Conservation (phyloP, 2,329 filamentous ascomycete species). For the Chrysosphaeria jannelii region DNA sequence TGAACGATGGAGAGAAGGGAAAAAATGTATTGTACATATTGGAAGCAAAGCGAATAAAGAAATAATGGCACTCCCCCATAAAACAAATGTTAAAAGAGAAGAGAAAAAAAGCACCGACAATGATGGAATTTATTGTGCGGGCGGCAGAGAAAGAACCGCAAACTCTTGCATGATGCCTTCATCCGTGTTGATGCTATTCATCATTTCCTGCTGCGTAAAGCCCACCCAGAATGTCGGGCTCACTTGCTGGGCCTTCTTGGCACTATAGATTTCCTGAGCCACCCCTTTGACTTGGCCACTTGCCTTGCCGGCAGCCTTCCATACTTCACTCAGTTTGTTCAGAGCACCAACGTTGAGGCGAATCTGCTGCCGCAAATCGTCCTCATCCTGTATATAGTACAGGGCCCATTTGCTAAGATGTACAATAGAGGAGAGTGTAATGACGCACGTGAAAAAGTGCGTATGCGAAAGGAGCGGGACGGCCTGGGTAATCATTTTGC, state of each 20-base stretch:
- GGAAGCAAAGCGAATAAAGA: too few relatives aligned
- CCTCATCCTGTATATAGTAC: constrained; percentile 29
- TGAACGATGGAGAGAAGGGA: too few relatives aligned
- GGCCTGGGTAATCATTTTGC: constrained; percentile 42
- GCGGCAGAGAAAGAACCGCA: too few relatives aligned
- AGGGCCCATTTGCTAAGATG: constrained; percentile 54
- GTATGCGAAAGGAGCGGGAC: constrained; percentile 43
- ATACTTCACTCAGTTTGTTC: constrained; percentile 34
- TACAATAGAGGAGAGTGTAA: constrained; percentile 52
- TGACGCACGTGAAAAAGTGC: constrained; percentile 57
- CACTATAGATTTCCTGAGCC: constrained; percentile 41
- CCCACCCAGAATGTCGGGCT: constrained; percentile 23
- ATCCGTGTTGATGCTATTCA: constrained; percentile 22
- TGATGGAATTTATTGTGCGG: too few relatives aligned
- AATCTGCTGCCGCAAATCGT: constrained; percentile 42
- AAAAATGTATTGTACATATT: too few relatives aligned
- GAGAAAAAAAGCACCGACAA: too few relatives aligned
- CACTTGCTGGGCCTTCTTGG: constrained; percentile 23
- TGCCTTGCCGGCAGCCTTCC: constrained; percentile 40
- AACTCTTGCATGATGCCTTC: constrained; percentile 29
- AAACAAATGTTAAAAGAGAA: too few relatives aligned
- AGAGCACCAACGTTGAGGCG: constrained; percentile 52
- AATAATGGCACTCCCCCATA: too few relatives aligned
- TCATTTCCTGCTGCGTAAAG: constrained; percentile 22
- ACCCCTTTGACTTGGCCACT: constrained; percentile 47